phyloP scores from a whole-genome alignment of 2,329 filamentous ascomycete genomes.

The Colletotrichum noveboracense region DNA sequence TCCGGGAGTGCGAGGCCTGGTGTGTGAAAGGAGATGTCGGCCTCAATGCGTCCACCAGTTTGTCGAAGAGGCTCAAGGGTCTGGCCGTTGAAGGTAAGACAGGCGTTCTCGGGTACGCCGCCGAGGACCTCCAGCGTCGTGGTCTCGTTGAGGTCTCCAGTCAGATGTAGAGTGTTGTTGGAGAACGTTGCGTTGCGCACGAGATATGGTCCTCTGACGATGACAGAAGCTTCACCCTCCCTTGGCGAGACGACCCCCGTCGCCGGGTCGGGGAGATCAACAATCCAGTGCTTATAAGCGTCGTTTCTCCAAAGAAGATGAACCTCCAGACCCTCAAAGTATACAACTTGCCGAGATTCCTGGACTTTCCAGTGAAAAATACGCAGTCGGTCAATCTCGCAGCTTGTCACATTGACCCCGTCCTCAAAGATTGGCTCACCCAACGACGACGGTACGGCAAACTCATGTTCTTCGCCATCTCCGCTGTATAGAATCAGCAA shows the following conservation, averaged over 20 bases:
- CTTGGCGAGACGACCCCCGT: neutral
- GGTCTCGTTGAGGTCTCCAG: neutral
- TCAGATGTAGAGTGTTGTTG: neutral
- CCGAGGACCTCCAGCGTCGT: neutral
- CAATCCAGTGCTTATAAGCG: slow-evolving; percentile 28
- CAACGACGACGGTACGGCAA: slow-evolving; percentile 44
- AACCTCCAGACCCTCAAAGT: slow-evolving; percentile 10
- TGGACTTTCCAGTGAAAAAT: neutral
- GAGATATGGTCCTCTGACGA: neutral
- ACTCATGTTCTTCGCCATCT: slow-evolving; percentile 62
- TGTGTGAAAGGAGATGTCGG: slow-evolving; percentile 11
- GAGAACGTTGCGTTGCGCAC: neutral
- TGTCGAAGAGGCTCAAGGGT: slow-evolving; percentile 11
- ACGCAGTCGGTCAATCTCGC: neutral
- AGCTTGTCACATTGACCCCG: neutral
- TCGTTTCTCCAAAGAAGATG: slow-evolving; percentile 34
- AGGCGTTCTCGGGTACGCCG: neutral
- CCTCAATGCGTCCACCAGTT: slow-evolving; percentile 14
- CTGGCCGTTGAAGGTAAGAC: slow-evolving; percentile 24
- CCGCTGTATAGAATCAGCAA: slow-evolving; percentile 66
- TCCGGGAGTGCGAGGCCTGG: slow-evolving; percentile 19
- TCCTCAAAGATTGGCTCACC: neutral
- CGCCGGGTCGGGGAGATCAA: neutral
- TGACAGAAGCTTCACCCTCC: neutral
- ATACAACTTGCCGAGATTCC: slow-evolving; percentile 13